Percentiles rank a stretch among this genome's conserved stretches.
These are phyloP conservation scores for Microbotryum intermedium DNA, from an alignment of 1,284 basidiomycete species.

Conservation along the genomic window DNA sequence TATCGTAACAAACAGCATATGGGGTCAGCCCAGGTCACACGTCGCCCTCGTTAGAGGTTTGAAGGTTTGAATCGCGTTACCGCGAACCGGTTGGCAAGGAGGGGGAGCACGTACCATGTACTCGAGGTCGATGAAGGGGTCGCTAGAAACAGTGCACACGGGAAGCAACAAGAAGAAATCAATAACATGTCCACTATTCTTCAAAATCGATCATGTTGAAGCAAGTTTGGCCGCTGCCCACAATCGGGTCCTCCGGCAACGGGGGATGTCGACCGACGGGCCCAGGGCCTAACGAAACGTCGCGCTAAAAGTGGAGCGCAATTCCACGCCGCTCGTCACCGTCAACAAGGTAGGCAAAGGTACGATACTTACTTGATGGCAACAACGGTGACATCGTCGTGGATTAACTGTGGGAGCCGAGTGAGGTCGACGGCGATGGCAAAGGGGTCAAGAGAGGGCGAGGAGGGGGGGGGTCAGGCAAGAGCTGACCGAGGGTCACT, in stretches of 20 bases:
- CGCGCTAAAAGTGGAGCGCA: not conserved
- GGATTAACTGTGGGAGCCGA: conserved; percentile 44
- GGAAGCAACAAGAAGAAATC: not conserved
- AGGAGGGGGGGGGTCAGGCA: not conserved
- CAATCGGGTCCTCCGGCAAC: not conserved
- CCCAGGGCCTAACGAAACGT: not conserved
- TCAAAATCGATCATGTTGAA: too few species aligned
- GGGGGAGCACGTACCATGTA: conserved; percentile 63
- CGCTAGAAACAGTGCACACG: conserved; percentile 34
- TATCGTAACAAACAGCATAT: not conserved
- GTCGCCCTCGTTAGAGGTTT: not conserved
- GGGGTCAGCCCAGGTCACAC: not conserved
- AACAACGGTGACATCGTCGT: conserved; percentile 56
- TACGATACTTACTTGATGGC: conserved; percentile 25
- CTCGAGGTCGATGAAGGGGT: conserved; percentile 86
- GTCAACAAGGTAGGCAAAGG: not conserved
- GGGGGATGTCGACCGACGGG: conserved; percentile 19
- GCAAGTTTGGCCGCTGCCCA: too few species aligned
- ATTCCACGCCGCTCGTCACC: not conserved
- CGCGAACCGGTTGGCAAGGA: conserved; percentile 14
- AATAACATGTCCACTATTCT: conserved; percentile 39
- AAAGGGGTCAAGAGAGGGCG: not conserved
- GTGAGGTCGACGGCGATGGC: not conserved
- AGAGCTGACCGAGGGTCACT: not conserved
- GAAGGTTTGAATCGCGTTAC: not conserved